Evolutionary conservation across 257 asterid species (phyloP).

Genomic region (Lithospermum erythrorhizon): DNA sequence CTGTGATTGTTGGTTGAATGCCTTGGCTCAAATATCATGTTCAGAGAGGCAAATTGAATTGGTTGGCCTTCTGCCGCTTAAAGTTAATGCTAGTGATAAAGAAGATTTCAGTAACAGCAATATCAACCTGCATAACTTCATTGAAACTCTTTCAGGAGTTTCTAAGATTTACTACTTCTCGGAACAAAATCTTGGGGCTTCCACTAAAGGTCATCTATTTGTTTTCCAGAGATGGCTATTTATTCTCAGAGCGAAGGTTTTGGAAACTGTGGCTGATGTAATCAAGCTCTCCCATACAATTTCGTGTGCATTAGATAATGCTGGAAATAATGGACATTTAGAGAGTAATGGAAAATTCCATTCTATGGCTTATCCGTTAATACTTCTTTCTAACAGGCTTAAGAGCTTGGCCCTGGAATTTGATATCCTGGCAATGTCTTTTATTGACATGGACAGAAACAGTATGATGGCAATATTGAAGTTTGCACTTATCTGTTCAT

Average conservation of each 20-base stretch:
- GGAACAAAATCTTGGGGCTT: slow-evolving; percentile 31
- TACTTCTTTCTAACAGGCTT: slow-evolving; percentile 35
- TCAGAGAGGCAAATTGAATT: slow-evolving; percentile 51
- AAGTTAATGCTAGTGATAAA: slow-evolving; percentile 13
- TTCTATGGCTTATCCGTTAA: slow-evolving; percentile 25
- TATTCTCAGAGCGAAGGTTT: slow-evolving; percentile 41
- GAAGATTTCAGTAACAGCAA: slow-evolving; percentile 16
- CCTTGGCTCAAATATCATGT: slow-evolving; percentile 44
- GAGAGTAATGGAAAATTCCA: slow-evolving; percentile 14
- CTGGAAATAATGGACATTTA: slow-evolving; percentile 18
- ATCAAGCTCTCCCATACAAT: slow-evolving; percentile 25
- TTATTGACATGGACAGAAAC: slow-evolving; percentile 46
- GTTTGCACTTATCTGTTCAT: slow-evolving; percentile 65
- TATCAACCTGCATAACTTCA: slow-evolving; percentile 13
- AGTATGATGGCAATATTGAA: slow-evolving; percentile 44
- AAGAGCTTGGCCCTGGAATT: slow-evolving; percentile 50
- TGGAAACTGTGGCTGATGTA: slow-evolving; percentile 36
- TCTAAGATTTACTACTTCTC: slow-evolving; percentile 30
- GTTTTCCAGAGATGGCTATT: slow-evolving; percentile 71
- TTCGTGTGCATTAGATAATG: slow-evolving; percentile 20
- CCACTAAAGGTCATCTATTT: slow-evolving; percentile 27
- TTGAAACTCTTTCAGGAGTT: slow-evolving; percentile 34
- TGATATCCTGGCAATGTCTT: slow-evolving; percentile 49
- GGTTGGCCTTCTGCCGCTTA: slow-evolving; percentile 14
- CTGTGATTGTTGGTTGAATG: slow-evolving; percentile 55